These are phyloP conservation scores for Akanthomyces muscarius DNA, from an alignment of 2,329 filamentous ascomycete species.

Conservation along the genomic window DNA sequence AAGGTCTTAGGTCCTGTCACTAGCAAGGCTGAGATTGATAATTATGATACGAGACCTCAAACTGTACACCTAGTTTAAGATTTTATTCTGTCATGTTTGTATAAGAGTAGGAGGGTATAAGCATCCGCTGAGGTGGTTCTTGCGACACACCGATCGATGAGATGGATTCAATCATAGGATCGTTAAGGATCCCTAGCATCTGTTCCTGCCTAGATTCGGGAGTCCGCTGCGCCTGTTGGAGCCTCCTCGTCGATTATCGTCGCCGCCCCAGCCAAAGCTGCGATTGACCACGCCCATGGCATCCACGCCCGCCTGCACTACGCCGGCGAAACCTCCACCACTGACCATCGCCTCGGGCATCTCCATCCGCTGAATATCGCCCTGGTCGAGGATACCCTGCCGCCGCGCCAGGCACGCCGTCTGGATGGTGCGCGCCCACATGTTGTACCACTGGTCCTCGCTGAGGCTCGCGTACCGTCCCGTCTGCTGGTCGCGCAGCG, in stretches of 20 bases:
- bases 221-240: neutral
- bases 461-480: conserved; percentile 48
- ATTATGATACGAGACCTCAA: no score
- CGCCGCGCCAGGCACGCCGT: conserved; percentile 56
- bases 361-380: conserved; percentile 47
- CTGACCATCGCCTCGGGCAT: conserved; percentile 5
- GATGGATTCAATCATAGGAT: neutral
- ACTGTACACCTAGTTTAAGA: no score
- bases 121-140: neutral
- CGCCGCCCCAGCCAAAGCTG: conserved; percentile 50
- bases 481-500: conserved; percentile 24
- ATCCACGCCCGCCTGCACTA: conserved; percentile 46
- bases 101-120: neutral
- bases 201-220: conserved; percentile 16
- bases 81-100: neutral
- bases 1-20: no score
- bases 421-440: conserved; percentile 58
- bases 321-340: conserved; percentile 39
- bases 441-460: conserved; percentile 58
- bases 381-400: conserved; percentile 52
- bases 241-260: conserved; percentile 24
- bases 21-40: no score
- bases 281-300: conserved; percentile 51
- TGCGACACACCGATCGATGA: neutral
- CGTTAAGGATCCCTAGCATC: conserved; percentile 15